Evolutionary conservation across 306 rosid genomes (phyloP), one percentile per base, ranked within the genome.

Genomic region (Cicer chorassanicum): DNA sequence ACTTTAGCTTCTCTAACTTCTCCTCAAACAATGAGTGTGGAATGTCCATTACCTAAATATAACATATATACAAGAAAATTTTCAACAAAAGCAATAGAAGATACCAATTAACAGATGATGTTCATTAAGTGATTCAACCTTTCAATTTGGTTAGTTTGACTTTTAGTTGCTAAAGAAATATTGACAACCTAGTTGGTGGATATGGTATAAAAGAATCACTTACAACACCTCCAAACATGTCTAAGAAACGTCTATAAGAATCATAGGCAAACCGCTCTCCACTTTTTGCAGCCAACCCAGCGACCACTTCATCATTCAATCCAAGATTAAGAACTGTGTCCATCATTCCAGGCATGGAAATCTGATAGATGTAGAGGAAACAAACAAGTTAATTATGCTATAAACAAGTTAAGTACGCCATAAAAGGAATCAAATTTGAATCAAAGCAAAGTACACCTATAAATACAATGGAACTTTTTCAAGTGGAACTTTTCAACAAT

Each of bases 331-430:
- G 99, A 81, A 94, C 93, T 18, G 97, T 94, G 87, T 94, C 99
- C 99, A 91, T 94, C 96, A 91, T 94, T 67, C 99, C 99, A 60
- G 97, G 99, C 99, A 94, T 94, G 63, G 99, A 94, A 82, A 94
- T 86, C 97, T 94, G 63, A 46, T 13, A 70, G 62, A 68, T 54
- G 66, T 44, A 68, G 66, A 49, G 18, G 29, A 45, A 74, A 61
- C 75, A 62, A 56, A 56, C 60, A 60, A 68, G 68, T 63, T 21
- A 21, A 21, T 63, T 44, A 59, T 53, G 65, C 48, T 9, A 41
- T 67, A 49, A 38, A 56, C 83, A 70, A 38, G 70, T 60, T 38
- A 49, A 57, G 36, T 50, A 64, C 41, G 38, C 9, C 56, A 66
- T 11, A n/a, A 10, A 9, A 21, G 49, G 61, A 63, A 69, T 62